Evolutionary conservation across 2,329 filamentous ascomycete species (phyloP).

Genomic region (Aureobasidium vineae): DNA sequence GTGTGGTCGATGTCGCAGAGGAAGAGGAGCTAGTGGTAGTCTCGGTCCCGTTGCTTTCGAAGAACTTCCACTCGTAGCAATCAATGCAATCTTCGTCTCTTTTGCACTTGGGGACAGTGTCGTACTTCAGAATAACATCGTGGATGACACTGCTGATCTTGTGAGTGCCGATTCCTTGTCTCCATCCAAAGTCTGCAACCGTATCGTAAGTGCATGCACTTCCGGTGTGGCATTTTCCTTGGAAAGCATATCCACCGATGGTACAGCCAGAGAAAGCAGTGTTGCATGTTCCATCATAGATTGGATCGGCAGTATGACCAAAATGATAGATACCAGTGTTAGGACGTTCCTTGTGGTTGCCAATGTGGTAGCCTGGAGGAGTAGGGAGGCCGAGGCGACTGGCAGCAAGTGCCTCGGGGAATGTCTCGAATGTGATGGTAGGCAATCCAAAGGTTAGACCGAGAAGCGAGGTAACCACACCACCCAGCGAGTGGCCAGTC

Average conservation of each 20-base stretch:
- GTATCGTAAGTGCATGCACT: slow-evolving; percentile 89
- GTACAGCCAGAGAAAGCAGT: slow-evolving; percentile 86
- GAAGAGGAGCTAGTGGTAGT: slow-evolving; percentile 60
- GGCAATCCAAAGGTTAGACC: slow-evolving; percentile 89
- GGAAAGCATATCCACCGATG: slow-evolving; percentile 88
- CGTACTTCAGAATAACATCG: slow-evolving; percentile 82
- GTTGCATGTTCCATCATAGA: slow-evolving; percentile 93
- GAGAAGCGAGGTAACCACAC: slow-evolving; percentile 81
- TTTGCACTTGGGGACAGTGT: slow-evolving; percentile 72
- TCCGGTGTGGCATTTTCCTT: slow-evolving; percentile 88
- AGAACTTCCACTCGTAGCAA: slow-evolving; percentile 92
- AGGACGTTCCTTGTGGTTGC: slow-evolving; percentile 66
- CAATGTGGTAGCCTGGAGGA: slow-evolving; percentile 73
- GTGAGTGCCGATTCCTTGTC: slow-evolving; percentile 86
- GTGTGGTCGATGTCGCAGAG: slow-evolving; percentile 53
- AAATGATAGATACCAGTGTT: slow-evolving; percentile 84
- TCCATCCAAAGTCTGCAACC: slow-evolving; percentile 86
- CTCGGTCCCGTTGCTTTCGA: slow-evolving; percentile 85
- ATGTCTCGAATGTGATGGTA: slow-evolving; percentile 88
- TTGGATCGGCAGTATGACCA: slow-evolving; percentile 91
- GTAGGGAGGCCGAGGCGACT: slow-evolving; percentile 79
- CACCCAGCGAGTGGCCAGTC: slow-evolving; percentile 87
- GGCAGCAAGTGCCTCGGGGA: slow-evolving; percentile 85
- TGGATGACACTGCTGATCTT: slow-evolving; percentile 85
- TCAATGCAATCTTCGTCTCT: slow-evolving; percentile 77